phyloP scores from a whole-genome alignment of 148 eudicot genomes.

The Oxyria digyna region DNA sequence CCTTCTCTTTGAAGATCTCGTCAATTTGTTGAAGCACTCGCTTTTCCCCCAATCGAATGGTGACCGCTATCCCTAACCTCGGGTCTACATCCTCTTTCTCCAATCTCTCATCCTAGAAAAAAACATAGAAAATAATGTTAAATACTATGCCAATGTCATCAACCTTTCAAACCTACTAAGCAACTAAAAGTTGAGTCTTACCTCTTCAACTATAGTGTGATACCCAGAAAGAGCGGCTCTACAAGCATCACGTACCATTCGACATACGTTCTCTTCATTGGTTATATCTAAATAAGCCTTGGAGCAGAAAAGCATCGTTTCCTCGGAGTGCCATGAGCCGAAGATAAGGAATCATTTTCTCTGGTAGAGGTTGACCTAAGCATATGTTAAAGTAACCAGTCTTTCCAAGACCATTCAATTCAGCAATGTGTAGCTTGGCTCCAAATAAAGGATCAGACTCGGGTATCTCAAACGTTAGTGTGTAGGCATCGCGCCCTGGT shows the following conservation, averaged over 20 bases:
- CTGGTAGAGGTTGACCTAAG: conserved; percentile 56
- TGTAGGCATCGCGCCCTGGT: conserved; percentile 53
- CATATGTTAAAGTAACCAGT: conserved; percentile 80
- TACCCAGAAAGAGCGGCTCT: conserved; percentile 69
- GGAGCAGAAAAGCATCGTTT: conserved; percentile 71
- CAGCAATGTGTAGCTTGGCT: conserved; percentile 92
- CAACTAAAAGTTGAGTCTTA: conserved; percentile 10
- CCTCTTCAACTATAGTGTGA: conserved; percentile 73
- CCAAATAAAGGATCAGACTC: conserved; percentile 68
- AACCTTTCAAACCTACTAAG: too few species aligned
- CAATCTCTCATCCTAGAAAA: conserved; percentile 68
- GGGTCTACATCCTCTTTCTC: conserved; percentile 38
- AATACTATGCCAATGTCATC: neutral
- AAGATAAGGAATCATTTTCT: conserved; percentile 62
- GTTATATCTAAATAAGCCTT: conserved; percentile 71
- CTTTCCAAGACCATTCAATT: conserved; percentile 57
- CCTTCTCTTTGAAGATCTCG: conserved; percentile 50
- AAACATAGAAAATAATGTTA: neutral
- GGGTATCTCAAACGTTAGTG: conserved; percentile 70
- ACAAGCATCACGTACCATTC: conserved; percentile 66
- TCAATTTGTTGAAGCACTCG: conserved; percentile 73
- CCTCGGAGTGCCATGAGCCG: conserved; percentile 79
- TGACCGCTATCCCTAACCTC: conserved; percentile 45
- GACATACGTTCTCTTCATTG: conserved; percentile 83
- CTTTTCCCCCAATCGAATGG: conserved; percentile 75